Conservation (phyloP, 2,329 filamentous ascomycete species). For the Lecanicillium sp. region DNA sequence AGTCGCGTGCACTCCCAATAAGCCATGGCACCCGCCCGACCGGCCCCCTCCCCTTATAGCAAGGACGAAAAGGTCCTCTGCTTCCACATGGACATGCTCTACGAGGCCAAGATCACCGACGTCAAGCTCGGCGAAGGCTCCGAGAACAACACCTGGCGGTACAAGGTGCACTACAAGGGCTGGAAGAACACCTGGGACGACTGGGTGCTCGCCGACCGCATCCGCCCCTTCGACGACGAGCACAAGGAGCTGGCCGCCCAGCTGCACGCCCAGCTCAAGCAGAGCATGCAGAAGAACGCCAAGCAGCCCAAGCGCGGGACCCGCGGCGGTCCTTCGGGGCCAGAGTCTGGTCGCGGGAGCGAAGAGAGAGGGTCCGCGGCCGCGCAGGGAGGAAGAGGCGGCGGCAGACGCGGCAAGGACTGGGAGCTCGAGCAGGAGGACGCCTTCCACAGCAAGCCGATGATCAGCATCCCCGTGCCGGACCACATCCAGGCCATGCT, state of each 20-base stretch:
- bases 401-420: constrained; percentile 69
- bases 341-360: constrained; percentile 59
- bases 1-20: too few species aligned
- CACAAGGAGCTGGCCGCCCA: constrained; percentile 83
- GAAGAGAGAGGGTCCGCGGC: constrained; percentile 65
- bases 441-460: constrained; percentile 73
- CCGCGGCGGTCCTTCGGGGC: constrained; percentile 11
- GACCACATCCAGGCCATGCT: constrained; percentile 87
- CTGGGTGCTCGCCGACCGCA: constrained; percentile 90
- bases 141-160: constrained; percentile 58
- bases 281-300: constrained; percentile 45
- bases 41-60: constrained; percentile 42
- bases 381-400: constrained; percentile 58
- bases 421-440: constrained; percentile 91
- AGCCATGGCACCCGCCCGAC: constrained; percentile 38
- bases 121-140: constrained; percentile 54
- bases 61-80: constrained; percentile 95
- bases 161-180: constrained; percentile 96
- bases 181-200: constrained; percentile 99
- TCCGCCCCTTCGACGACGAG: constrained; percentile 90
- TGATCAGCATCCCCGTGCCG: constrained; percentile 78
- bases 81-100: constrained; percentile 95
- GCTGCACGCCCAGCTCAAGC: constrained; percentile 62
- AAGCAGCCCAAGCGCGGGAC: constrained; percentile 49
- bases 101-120: constrained; percentile 94